These are phyloP conservation scores for Boletus insuetus DNA, from an alignment of 768 basidiomycete species.

Conservation along the genomic window DNA sequence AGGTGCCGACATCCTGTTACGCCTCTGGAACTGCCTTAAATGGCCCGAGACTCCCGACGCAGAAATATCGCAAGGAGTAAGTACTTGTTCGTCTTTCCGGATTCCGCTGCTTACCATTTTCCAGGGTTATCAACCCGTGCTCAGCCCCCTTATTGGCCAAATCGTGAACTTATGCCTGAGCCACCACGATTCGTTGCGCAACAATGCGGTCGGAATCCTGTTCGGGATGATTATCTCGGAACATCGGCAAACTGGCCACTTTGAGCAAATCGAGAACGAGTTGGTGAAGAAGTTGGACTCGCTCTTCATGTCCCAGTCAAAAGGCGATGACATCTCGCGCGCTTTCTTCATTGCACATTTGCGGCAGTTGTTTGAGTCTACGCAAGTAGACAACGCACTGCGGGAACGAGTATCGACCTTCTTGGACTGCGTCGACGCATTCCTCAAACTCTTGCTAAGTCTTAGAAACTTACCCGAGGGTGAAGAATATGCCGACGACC, in stretches of 20 bases:
- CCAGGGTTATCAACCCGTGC: conserved; percentile 81
- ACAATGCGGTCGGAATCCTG: conserved; percentile 87
- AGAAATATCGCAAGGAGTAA: conserved; percentile 61
- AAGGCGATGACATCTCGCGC: conserved; percentile 86
- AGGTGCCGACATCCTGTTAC: conserved; percentile 75
- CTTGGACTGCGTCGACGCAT: conserved; percentile 86
- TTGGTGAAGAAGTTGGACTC: conserved; percentile 88
- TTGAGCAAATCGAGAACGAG: conserved; percentile 89
- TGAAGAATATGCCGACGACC: conserved; percentile 92
- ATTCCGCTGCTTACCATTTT: neutral
- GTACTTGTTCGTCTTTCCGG: conserved; percentile 21
- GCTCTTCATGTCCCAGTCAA: conserved; percentile 90
- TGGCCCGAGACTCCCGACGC: conserved; percentile 61
- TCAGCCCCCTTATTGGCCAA: conserved; percentile 82
- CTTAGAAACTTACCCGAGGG: conserved; percentile 89
- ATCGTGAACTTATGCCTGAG: conserved; percentile 92
- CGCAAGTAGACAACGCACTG: conserved; percentile 76
- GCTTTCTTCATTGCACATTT: conserved; percentile 92
- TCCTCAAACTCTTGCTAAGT: conserved; percentile 86
- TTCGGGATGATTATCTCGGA: conserved; percentile 96
- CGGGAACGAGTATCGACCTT: conserved; percentile 76
- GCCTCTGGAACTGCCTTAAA: conserved; percentile 83
- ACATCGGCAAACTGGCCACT: conserved; percentile 80
- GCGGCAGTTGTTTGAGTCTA: conserved; percentile 83
- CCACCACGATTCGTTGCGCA: conserved; percentile 89